These are phyloP conservation scores for Noccaea caerulescens DNA, from an alignment of 345 rosid species.

Conservation along the genomic window DNA sequence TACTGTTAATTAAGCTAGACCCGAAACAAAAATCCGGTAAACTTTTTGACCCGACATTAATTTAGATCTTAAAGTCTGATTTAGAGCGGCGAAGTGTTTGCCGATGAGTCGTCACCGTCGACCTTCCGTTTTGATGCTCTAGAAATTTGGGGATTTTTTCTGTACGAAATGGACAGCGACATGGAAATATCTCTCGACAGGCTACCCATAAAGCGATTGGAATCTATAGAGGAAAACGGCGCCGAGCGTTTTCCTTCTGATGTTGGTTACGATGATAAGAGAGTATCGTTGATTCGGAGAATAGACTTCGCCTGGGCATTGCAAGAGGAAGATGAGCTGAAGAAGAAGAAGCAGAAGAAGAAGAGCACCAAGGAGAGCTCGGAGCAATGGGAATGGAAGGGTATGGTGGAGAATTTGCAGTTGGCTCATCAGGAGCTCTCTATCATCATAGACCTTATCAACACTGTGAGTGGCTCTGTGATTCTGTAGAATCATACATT, in stretches of 20 bases:
- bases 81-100: conserved; percentile 8
- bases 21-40: conserved; percentile 19
- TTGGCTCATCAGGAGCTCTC: conserved; percentile 93
- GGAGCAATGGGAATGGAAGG: conserved; percentile 75
- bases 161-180: conserved; percentile 56
- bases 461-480: conserved; percentile 63
- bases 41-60: conserved; percentile 14
- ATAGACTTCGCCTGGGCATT: conserved; percentile 94
- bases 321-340: conserved; percentile 68
- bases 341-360: conserved; percentile 66
- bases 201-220: conserved; percentile 82
- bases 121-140: neutral
- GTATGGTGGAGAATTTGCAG: conserved; percentile 90
- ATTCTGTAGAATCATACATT: too few relatives aligned
- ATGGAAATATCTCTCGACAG: conserved; percentile 77
- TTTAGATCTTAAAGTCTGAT: conserved; percentile 21
- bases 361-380: conserved; percentile 64
- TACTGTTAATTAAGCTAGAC: neutral
- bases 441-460: conserved; percentile 83
- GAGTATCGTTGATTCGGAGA: conserved; percentile 71
- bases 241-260: conserved; percentile 77
- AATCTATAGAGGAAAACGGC: conserved; percentile 81
- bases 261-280: conserved; percentile 77
- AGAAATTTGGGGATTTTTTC: neutral
- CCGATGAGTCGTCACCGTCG: conserved; percentile 32